Evolutionary conservation across 306 rosid species (phyloP).

Genomic region (peach (Prunus persica)): Prunus_persica_NCBIv2 NC_034013.1:299501-300000

Average conservation of each 20-base stretch:
- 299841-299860: background rate
- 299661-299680: background rate
- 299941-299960: background rate
- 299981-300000: background rate
- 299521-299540: background rate
- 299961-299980: slow-evolving; percentile 6
- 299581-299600: background rate
- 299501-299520: background rate
- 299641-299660: background rate
- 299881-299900: slow-evolving; percentile 13
- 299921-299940: background rate
- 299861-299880: background rate
- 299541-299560: background rate
- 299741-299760: background rate
- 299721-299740: background rate
- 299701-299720: background rate
- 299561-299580: background rate
- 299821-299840: background rate
- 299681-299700: background rate
- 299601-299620: background rate
- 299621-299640: background rate
- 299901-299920: slow-evolving; percentile 4
- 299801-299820: background rate
- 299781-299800: too few relatives aligned
- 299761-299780: slow-evolving; percentile 21